Conservation (phyloP, 2,329 filamentous ascomycete species). For the Rhinocladiella similis region DNA sequence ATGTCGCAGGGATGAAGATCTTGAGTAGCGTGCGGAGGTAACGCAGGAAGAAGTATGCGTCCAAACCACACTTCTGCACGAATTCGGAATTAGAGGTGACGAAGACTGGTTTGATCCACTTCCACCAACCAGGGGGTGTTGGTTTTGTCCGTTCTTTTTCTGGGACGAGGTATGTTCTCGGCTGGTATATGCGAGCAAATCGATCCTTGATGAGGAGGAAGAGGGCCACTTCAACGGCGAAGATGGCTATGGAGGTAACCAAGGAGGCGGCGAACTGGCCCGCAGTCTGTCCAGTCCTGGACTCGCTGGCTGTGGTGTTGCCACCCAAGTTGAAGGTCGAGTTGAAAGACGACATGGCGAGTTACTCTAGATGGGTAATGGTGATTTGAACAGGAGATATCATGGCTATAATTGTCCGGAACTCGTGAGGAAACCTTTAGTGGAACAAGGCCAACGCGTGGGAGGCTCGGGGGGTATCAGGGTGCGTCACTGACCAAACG, state of each 20-base stretch:
- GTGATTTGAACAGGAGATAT: background rate
- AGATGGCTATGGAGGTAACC: conserved; percentile 62
- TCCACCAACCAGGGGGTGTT: conserved; percentile 60
- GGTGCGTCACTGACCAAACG: background rate
- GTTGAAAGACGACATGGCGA: conserved; percentile 22
- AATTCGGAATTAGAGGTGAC: conserved; percentile 76
- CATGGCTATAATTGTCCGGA: no score
- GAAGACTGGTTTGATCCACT: conserved; percentile 60
- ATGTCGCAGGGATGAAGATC: conserved; percentile 82
- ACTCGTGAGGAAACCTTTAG: no score
- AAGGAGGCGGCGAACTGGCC: conserved; percentile 65
- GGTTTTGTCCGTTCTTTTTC: conserved; percentile 79
- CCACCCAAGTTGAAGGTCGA: conserved; percentile 17
- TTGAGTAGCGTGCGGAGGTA: conserved; percentile 84
- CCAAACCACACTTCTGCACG: conserved; percentile 91
- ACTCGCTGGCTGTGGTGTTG: conserved; percentile 13
- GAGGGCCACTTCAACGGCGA: conserved; percentile 62
- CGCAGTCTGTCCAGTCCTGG: conserved; percentile 27
- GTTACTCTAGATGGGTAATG: background rate
- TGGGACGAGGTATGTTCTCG: conserved; percentile 81
- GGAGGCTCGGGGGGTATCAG: background rate
- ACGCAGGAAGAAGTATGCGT: conserved; percentile 95
- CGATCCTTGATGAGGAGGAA: conserved; percentile 78
- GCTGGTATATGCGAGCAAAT: conserved; percentile 79
- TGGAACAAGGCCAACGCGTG: no score